A percentile compares a stretch with the other conserved stretches of the same genome.
Evolutionary conservation across 352 stramenopile species (phyloP).

Genomic region (Phytophthora litchii): DNA sequence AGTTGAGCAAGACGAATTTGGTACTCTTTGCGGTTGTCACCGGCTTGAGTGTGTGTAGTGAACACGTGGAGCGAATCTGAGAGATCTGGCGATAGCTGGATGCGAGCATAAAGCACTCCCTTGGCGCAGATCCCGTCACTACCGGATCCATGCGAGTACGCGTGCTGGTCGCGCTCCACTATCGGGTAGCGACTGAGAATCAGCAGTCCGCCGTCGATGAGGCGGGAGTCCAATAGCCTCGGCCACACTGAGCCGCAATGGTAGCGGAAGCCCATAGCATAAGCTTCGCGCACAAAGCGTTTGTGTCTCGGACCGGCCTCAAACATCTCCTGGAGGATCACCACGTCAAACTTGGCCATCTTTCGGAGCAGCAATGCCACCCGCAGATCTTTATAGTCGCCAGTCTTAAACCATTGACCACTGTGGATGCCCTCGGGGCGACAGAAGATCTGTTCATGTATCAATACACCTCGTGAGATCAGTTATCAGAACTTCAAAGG

Average conservation of each 20-base stretch:
- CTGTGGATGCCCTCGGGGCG: slow-evolving; percentile 81
- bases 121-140: slow-evolving; percentile 80
- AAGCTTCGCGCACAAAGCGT: slow-evolving; percentile 58
- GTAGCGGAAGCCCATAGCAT: slow-evolving; percentile 69
- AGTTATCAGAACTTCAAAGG: slow-evolving; percentile 2
- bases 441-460: slow-evolving; percentile 64
- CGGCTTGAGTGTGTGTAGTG: slow-evolving; percentile 84
- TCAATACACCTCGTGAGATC: slow-evolving; percentile 11
- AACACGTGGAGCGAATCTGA: slow-evolving; percentile 83
- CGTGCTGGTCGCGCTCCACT: slow-evolving; percentile 65
- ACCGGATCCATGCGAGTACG: slow-evolving; percentile 59
- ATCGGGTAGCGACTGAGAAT: slow-evolving; percentile 88
- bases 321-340: slow-evolving; percentile 85
- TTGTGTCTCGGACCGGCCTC: slow-evolving; percentile 64
- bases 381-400: slow-evolving; percentile 82
- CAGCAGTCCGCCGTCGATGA: slow-evolving; percentile 80
- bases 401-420: slow-evolving; percentile 64
- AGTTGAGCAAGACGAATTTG: slow-evolving; percentile 66
- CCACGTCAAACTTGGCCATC: slow-evolving; percentile 73
- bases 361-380: slow-evolving; percentile 72
- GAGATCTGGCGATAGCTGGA: slow-evolving; percentile 74
- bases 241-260: slow-evolving; percentile 82
- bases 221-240: slow-evolving; percentile 44
- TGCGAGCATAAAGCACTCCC: slow-evolving; percentile 74
- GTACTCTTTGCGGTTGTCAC: slow-evolving; percentile 54